Base-by-base conservation (phyloP, 371 early-diverging fungal species). In the Gilbertella persicaria region DNA sequence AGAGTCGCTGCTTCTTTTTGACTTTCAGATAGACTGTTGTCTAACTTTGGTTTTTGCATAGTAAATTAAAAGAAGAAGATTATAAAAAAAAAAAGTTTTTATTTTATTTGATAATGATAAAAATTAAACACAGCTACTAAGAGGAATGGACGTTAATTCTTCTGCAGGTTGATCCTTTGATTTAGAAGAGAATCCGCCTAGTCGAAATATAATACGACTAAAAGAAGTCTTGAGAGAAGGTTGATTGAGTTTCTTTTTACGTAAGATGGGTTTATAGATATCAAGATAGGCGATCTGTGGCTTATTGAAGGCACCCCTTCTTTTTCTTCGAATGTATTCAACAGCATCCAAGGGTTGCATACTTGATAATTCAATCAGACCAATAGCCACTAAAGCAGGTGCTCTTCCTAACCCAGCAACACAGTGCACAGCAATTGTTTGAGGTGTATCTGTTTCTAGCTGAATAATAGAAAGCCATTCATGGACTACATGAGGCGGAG, bases 351-450 rank as follows among this genome's bases (percentile, higher is more conserved):
- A 60, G 3, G 88, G 84, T 21, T 79, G 75, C 89, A 89, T 87
- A 19, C 91, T 90, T 8, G 33, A 33, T 25, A 78, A 62, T 59
- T 92, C 93, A 43, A 92, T 87, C 49, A 92, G 65, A 17, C 91
- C 93, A 51, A 92, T 83, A 26, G 90, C 83, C n/a, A 84, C 82
- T 25, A 86, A 62, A 5, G 80, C 88, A 23, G 87, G 87, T 1
- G 88, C 87, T n/a, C 85, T 62, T 6, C 91, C 91, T 12, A 92
- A 73, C 9, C 93, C 93, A 10, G 93, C 91, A 4, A 92, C 91
- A 58, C 93, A 92, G 62, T 92, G 92, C 8, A 91, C 87, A 0
- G 89, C 92, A 47, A 91, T 86, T 0, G 90, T 87, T 7, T 77
- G 78, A 5, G 61, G 72, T 6, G 35, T 28, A 37, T 55, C 40